Evolutionary conservation across 345 rosid genomes (phyloP).

Genomic region (Eutrema heterophyllum): DNA sequence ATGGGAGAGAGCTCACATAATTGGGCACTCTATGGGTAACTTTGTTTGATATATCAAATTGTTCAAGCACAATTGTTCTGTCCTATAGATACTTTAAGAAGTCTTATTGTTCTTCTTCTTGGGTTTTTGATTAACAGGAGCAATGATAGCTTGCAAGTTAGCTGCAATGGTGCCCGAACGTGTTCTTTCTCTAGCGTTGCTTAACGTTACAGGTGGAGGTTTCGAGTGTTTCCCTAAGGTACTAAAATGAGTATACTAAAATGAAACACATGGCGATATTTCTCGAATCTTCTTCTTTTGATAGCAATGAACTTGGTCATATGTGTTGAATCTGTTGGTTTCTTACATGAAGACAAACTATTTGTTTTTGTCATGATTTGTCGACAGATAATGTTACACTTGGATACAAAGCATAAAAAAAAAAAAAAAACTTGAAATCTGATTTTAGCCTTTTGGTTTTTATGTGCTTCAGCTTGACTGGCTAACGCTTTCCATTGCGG

Average conservation of each 20-base stretch:
- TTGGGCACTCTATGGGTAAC: constrained; percentile 98
- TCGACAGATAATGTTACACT: not conserved
- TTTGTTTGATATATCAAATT: not conserved
- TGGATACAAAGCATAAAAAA: not conserved
- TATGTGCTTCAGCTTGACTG: constrained; percentile 56
- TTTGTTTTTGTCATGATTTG: not conserved
- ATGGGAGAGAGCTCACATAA: constrained; percentile 75
- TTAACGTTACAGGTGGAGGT: constrained; percentile 98
- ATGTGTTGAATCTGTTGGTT: not conserved
- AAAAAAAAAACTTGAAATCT: not conserved
- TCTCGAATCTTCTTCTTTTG: constrained; percentile 5
- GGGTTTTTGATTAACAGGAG: constrained; percentile 47
- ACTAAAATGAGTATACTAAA: constrained; percentile 36
- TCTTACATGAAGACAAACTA: not conserved
- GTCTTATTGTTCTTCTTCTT: not conserved
- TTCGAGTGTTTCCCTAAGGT: constrained; percentile 93
- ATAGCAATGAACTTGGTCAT: not conserved
- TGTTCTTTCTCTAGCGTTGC: constrained; percentile 76
- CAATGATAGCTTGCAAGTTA: constrained; percentile 92
- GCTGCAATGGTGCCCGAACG: constrained; percentile 85
- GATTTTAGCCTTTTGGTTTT: not conserved
- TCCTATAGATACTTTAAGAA: not conserved
- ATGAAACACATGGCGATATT: not conserved
- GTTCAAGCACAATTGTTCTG: not conserved
- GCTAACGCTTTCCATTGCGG: constrained; percentile 62